Evolutionary conservation across 2,329 filamentous ascomycete genomes (phyloP).

Genomic region (Beauveria varroae): DNA sequence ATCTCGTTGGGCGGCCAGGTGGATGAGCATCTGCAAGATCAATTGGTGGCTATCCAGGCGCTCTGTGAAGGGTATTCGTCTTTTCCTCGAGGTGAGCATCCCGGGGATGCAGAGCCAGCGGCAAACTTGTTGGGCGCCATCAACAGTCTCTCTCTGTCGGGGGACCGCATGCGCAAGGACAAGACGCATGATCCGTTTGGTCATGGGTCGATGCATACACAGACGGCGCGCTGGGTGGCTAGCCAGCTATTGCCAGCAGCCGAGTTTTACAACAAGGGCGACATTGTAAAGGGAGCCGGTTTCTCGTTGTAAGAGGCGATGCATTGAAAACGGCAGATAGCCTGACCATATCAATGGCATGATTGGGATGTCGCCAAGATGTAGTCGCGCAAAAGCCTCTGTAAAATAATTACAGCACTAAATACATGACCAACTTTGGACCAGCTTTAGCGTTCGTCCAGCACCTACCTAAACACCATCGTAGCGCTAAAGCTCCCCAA

Average conservation of each 20-base stretch:
- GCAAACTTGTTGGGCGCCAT: constrained; percentile 20
- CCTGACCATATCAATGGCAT: no score
- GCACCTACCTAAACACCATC: no score
- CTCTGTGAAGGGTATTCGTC: constrained; percentile 45
- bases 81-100: constrained; percentile 28
- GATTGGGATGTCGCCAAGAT: no score
- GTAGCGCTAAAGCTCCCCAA: no score
- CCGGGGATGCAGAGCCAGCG: constrained; percentile 13
- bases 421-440: no score
- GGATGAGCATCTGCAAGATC: constrained; percentile 54
- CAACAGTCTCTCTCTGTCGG: constrained; percentile 21
- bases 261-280: constrained; percentile 44
- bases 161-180: constrained; percentile 32
- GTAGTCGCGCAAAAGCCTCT: no score
- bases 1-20: constrained; percentile 37
- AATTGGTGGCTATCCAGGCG: constrained; percentile 53
- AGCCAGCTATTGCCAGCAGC: constrained; percentile 41
- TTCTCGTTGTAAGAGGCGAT: constrained; percentile 14
- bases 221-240: constrained; percentile 54
- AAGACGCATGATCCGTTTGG: constrained; percentile 45
- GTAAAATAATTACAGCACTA: no score
- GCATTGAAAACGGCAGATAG: no score
- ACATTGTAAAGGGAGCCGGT: constrained; percentile 40
- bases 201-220: constrained; percentile 47
- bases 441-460: no score